Evolutionary conservation across 257 asterid genomes (phyloP).

Genomic region (Primulina tabacum): DNA sequence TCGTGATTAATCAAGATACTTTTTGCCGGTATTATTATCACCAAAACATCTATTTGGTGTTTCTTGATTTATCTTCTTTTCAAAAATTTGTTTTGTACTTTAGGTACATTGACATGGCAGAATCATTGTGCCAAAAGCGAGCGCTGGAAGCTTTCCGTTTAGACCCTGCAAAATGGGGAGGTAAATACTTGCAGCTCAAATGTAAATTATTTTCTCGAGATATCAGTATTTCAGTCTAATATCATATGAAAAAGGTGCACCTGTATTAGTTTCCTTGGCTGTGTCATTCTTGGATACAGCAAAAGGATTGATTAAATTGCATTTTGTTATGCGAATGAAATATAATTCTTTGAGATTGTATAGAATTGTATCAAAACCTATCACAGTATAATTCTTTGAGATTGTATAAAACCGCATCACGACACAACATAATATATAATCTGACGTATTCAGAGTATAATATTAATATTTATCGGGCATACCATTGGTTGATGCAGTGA

Average conservation of each 20-base stretch:
- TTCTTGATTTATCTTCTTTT: slow-evolving; percentile 7
- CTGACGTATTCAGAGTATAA: neutral
- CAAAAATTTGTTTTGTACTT: slow-evolving; percentile 4
- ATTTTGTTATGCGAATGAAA: neutral
- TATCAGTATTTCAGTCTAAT: neutral
- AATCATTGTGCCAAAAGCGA: slow-evolving; percentile 80
- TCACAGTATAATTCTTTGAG: too few relatives aligned
- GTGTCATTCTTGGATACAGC: neutral
- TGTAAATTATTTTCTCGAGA: neutral
- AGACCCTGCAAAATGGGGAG: slow-evolving; percentile 98
- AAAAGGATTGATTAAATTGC: neutral
- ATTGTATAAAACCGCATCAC: too few relatives aligned
- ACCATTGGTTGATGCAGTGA: slow-evolving; percentile 46
- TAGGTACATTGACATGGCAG: slow-evolving; percentile 93
- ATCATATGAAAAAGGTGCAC: neutral
- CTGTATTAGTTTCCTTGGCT: neutral
- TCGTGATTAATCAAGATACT: neutral
- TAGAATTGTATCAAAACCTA: neutral
- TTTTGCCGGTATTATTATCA: neutral
- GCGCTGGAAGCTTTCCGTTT: slow-evolving; percentile 78
- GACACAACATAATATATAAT: neutral
- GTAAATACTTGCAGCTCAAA: slow-evolving; percentile 32
- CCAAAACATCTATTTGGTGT: neutral
- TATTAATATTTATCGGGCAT: slow-evolving; percentile 3
- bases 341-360: neutral